Percentiles rank a stretch among this genome's conserved stretches.
Conservation (phyloP, 768 basidiomycete species). For the Kwoniella dejecticola region DNA sequence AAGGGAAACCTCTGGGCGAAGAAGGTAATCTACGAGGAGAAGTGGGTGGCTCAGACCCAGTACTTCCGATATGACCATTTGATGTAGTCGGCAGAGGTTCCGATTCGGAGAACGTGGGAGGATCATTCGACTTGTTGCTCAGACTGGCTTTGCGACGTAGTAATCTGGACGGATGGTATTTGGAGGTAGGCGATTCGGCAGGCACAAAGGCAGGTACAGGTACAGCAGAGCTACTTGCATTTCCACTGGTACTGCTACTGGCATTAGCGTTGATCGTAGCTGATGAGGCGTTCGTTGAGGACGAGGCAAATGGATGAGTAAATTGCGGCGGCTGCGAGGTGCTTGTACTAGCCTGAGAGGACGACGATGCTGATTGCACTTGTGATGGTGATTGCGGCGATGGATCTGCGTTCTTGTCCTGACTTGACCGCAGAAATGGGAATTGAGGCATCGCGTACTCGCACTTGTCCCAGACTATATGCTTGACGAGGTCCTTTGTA, state of each 20-base stretch:
- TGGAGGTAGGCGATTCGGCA: constrained; percentile 17
- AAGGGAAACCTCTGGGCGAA: constrained; percentile 9
- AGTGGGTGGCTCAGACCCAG: constrained; percentile 2
- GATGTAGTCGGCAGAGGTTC: constrained; percentile 10
- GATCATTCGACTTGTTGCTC: constrained; percentile 7
- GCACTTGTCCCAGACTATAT: not conserved
- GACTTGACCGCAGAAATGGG: constrained; percentile 19
- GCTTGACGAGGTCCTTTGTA: not conserved
- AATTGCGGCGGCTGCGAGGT: not conserved
- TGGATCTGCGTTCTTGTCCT: constrained; percentile 12
- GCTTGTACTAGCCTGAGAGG: not conserved
- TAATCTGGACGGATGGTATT: constrained; percentile 31
- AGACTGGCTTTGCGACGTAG: constrained; percentile 29
- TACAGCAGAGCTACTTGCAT: too few species aligned
- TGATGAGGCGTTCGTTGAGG: not conserved
- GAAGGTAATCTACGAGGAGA: constrained; percentile 8
- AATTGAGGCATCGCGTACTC: constrained; percentile 11
- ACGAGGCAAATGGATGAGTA: constrained; percentile 10
- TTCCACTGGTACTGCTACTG: too few species aligned
- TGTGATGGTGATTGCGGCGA: not conserved
- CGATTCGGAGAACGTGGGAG: not conserved
- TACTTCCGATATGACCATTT: not conserved
- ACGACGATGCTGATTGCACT: too few species aligned
- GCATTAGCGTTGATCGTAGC: constrained; percentile 4
- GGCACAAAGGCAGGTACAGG: not conserved